Percentiles rank a stretch among this genome's conserved stretches.
phyloP scores from a whole-genome alignment of 73 alveolate species.

The Paramecium caudatum region DNA sequence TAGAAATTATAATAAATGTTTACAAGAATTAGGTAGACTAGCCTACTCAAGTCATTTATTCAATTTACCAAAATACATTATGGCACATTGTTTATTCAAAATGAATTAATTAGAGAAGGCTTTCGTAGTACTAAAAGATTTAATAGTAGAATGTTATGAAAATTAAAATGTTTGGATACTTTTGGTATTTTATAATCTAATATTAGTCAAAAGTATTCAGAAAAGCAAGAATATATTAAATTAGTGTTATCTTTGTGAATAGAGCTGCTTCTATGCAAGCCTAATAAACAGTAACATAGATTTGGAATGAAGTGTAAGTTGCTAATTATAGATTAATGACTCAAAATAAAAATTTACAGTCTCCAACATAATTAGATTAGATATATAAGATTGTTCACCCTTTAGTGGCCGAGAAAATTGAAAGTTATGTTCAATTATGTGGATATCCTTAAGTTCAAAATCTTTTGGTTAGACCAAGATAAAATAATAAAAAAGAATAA shows the following conservation, averaged over 20 bases:
- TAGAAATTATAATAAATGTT: slow-evolving; percentile 37
- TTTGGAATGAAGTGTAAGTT: background rate
- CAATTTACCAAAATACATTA: background rate
- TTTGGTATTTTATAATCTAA: background rate
- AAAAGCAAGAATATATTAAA: background rate
- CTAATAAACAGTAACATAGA: background rate
- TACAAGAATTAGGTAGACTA: background rate
- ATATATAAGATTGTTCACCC: slow-evolving; percentile 34
- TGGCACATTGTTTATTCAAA: slow-evolving; percentile 6
- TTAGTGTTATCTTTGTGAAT: slow-evolving; percentile 5
- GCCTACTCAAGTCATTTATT: background rate
- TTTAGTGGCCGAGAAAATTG: slow-evolving; percentile 5
- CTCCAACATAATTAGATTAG: background rate
- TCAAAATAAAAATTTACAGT: background rate
- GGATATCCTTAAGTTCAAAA: slow-evolving; percentile 22
- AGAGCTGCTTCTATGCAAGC: slow-evolving; percentile 25
- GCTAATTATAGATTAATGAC: slow-evolving; percentile 44
- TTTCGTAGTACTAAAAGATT: slow-evolving; percentile 5
- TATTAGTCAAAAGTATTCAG: slow-evolving; percentile 40
- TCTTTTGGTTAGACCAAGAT: slow-evolving; percentile 29
- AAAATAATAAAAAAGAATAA: background rate
- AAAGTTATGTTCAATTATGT: slow-evolving; percentile 37
- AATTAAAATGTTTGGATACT: slow-evolving; percentile 30
- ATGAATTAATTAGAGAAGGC: background rate
- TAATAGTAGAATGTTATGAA: background rate